Percentiles rank a stretch among this genome's conserved stretches.
Conservation (phyloP, 2,329 filamentous ascomycete genomes). For the Aspergillus neotritici region DNA sequence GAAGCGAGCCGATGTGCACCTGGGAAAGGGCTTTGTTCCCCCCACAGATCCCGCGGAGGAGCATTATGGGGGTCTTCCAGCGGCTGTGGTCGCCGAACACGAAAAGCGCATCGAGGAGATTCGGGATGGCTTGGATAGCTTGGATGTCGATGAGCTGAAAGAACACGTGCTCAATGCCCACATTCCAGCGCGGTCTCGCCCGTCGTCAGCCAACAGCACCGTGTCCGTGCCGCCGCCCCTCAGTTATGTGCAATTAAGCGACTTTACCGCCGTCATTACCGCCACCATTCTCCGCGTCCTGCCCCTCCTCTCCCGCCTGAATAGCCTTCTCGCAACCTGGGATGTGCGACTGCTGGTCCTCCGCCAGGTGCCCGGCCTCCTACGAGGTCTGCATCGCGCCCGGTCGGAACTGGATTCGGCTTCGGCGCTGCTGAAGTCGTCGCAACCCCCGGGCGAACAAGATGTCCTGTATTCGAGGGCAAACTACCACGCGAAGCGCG, state of each 20-base stretch:
- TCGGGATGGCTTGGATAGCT: constrained; percentile 40
- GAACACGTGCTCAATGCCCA: constrained; percentile 77
- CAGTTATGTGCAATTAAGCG: constrained; percentile 69
- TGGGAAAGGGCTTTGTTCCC: constrained; percentile 40
- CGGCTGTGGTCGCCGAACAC: constrained; percentile 59
- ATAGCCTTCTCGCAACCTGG: constrained; percentile 71
- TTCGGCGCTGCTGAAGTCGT: constrained; percentile 23
- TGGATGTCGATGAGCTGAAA: constrained; percentile 70
- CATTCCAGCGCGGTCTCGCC: constrained; percentile 57
- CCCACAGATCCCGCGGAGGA: constrained; percentile 23
- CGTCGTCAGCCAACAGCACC: constrained; percentile 42
- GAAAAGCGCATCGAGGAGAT: constrained; percentile 72
- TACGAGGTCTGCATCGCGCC: constrained; percentile 54
- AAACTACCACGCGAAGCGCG: constrained; percentile 40
- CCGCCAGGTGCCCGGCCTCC: constrained; percentile 63
- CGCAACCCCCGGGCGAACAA: constrained; percentile 21
- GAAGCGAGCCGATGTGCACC: constrained; percentile 30
- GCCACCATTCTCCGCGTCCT: constrained; percentile 86
- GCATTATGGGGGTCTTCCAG: constrained; percentile 68
- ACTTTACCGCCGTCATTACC: constrained; percentile 84
- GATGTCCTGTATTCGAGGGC: constrained; percentile 26
- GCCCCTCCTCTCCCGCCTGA: constrained; percentile 70
- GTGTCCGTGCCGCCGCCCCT: constrained; percentile 38
- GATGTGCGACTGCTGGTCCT: constrained; percentile 68
- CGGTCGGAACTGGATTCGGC: constrained; percentile 32